phyloP scores from a whole-genome alignment of 495 filamentous ascomycete genomes.

The Cercophora samala region DNA sequence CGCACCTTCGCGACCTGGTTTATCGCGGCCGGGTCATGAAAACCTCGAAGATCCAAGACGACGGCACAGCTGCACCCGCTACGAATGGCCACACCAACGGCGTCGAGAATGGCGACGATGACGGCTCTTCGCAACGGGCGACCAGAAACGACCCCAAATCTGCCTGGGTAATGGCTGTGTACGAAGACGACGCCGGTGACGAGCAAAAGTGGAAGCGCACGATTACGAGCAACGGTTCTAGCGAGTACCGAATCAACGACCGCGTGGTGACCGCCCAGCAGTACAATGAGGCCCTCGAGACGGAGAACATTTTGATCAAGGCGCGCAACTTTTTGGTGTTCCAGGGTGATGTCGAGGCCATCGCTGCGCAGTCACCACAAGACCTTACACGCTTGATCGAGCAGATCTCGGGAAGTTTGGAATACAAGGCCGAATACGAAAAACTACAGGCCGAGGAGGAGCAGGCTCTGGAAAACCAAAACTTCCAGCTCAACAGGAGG shows the following conservation, averaged over 20 bases:
- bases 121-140: constrained; percentile 55
- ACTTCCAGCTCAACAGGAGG: constrained; percentile 78
- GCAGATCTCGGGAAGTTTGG: constrained; percentile 93
- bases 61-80: constrained; percentile 63
- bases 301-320: constrained; percentile 95
- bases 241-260: constrained; percentile 97
- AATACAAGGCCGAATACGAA: constrained; percentile 95
- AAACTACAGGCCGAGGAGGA: constrained; percentile 78
- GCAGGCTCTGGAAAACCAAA: constrained; percentile 82
- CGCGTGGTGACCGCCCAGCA: constrained; percentile 80
- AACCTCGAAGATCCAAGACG: constrained; percentile 83
- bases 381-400: constrained; percentile 95
- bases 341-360: constrained; percentile 97
- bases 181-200: constrained; percentile 95
- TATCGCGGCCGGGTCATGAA: constrained; percentile 93
- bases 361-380: constrained; percentile 86
- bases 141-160: constrained; percentile 74
- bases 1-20: constrained; percentile 91
- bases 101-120: constrained; percentile 51
- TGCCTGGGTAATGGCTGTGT: constrained; percentile 98
- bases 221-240: constrained; percentile 82
- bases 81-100: constrained; percentile 56
- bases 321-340: constrained; percentile 97
- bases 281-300: constrained; percentile 90
- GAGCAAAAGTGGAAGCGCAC: constrained; percentile 93